phyloP scores from a whole-genome alignment of 805 yeast genomes.

The Starmera pachycereana region DNA sequence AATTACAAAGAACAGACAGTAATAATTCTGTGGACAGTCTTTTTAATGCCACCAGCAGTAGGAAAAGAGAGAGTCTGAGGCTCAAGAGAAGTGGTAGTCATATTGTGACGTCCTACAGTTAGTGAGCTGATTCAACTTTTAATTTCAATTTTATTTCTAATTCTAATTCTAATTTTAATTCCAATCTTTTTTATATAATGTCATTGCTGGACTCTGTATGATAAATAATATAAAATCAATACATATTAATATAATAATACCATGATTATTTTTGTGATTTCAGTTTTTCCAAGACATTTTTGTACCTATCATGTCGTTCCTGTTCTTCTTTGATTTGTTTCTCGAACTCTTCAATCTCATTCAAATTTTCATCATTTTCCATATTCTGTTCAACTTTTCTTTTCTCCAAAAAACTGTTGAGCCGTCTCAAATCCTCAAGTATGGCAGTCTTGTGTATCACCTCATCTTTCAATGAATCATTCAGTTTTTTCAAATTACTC shows the following conservation, averaged over 20 bases:
- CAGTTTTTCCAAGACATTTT: too few relatives aligned
- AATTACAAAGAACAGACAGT: neutral
- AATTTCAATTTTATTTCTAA: neutral
- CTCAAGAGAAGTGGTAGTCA: constrained; percentile 30
- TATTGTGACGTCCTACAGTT: neutral
- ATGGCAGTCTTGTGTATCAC: neutral
- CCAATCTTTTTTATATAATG: neutral
- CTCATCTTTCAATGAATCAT: neutral
- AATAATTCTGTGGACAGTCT: constrained; percentile 8
- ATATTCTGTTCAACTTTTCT: neutral
- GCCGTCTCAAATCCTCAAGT: neutral
- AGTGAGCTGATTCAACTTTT: neutral
- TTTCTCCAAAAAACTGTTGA: neutral
- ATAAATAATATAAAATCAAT: neutral
- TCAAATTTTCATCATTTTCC: neutral
- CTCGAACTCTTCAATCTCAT: neutral
- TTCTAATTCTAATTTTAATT: neutral
- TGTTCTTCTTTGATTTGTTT: too few relatives aligned
- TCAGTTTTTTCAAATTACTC: neutral
- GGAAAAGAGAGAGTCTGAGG: constrained; percentile 43
- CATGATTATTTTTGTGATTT: neutral
- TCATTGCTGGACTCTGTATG: neutral
- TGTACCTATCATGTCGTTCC: too few relatives aligned
- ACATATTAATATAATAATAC: neutral
- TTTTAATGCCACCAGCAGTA: constrained; percentile 35